phyloP scores from a whole-genome alignment of 495 filamentous ascomycete genomes.

The Rhizodiscina lignyota region DNA sequence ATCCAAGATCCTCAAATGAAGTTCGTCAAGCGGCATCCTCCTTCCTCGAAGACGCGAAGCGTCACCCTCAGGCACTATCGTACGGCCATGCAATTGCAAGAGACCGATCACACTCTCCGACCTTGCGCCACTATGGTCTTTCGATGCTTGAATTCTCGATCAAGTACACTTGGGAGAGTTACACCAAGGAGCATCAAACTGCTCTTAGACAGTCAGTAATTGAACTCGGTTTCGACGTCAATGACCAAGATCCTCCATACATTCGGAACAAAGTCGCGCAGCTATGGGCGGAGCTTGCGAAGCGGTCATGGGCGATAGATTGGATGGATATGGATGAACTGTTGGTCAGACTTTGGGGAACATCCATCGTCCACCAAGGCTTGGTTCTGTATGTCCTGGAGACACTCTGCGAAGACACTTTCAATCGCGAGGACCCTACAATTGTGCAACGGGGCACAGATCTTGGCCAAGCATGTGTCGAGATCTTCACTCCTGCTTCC shows the following conservation, averaged over 20 bases:
- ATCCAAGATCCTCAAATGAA: slow-evolving; percentile 63
- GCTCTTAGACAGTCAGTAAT: slow-evolving; percentile 59
- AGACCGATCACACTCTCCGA: slow-evolving; percentile 49
- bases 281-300: slow-evolving; percentile 87
- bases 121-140: slow-evolving; percentile 86
- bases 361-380: slow-evolving; percentile 22
- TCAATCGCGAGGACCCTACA: slow-evolving; percentile 72
- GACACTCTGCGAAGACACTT: slow-evolving; percentile 87
- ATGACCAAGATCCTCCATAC: slow-evolving; percentile 60
- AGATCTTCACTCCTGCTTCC: slow-evolving; percentile 69
- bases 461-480: slow-evolving; percentile 74
- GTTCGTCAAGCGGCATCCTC: slow-evolving; percentile 65
- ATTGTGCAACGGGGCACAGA: slow-evolving; percentile 67
- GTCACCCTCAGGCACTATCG: slow-evolving; percentile 55
- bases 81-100: slow-evolving; percentile 75
- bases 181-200: slow-evolving; percentile 46
- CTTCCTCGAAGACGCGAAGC: slow-evolving; percentile 73
- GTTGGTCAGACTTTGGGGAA: slow-evolving; percentile 69
- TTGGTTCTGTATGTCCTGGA: slow-evolving; percentile 45
- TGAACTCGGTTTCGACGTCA: slow-evolving; percentile 55
- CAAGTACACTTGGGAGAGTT: slow-evolving; percentile 64
- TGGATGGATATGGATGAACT: slow-evolving; percentile 90
- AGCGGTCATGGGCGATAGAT: slow-evolving; percentile 75
- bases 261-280: slow-evolving; percentile 90
- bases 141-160: slow-evolving; percentile 79